These are phyloP conservation scores for Massarina eburnea DNA, from an alignment of 2,329 filamentous ascomycete species.

Conservation along the genomic window DNA sequence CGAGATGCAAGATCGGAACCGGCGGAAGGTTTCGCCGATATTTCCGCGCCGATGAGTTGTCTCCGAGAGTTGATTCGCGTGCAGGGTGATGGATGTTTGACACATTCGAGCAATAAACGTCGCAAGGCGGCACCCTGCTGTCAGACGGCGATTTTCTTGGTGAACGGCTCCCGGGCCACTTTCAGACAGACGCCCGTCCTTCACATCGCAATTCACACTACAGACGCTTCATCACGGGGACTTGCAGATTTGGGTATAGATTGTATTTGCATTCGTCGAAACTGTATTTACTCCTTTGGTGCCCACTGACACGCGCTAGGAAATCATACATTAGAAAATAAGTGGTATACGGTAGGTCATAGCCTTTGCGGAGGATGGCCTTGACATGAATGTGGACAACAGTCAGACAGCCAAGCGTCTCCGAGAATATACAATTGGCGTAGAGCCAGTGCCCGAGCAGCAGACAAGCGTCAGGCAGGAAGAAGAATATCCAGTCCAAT, in stretches of 20 bases:
- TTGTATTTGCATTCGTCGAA: constrained; percentile 14
- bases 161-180: neutral
- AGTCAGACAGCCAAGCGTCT: constrained; percentile 30
- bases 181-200: too few species aligned
- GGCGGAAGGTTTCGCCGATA: constrained; percentile 24
- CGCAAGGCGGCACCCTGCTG: neutral
- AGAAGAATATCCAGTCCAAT: constrained; percentile 25
- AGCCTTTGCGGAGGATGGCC: constrained; percentile 34
- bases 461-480: constrained; percentile 18
- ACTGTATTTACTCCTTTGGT: constrained; percentile 41
- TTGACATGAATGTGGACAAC: constrained; percentile 5
- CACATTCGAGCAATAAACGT: neutral
- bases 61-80: constrained; percentile 9
- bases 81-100: neutral
- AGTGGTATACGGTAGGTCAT: constrained; percentile 45
- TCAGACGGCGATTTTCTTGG: neutral
- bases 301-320: constrained; percentile 31
- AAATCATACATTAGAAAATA: constrained; percentile 48
- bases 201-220: too few species aligned
- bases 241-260: neutral
- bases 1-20: constrained; percentile 11
- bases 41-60: neutral
- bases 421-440: constrained; percentile 43
- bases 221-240: neutral
- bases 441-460: constrained; percentile 19